Evolutionary conservation across 371 early-diverging fungal species (phyloP), one percentile per base, ranked within the genome.

Genomic region (Blastocladiella emersonii): DNA sequence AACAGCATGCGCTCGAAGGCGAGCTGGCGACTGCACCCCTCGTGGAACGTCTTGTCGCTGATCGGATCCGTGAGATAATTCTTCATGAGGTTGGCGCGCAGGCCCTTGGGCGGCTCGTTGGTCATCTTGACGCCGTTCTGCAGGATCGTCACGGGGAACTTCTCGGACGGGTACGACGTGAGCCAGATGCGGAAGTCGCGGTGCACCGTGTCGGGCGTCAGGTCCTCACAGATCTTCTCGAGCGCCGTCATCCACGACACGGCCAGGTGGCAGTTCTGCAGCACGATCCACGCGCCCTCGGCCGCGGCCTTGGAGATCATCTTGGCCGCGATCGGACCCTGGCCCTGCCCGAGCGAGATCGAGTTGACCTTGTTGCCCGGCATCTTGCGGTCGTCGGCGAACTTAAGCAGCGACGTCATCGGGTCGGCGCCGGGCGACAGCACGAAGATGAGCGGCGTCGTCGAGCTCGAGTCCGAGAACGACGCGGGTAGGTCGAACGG

Each of bases 91-190:
- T 81, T 81, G 5, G 80, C 79, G 36, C 76, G 62, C 65, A 81
- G 57, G 1, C 80, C 80, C 15, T 76, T 77, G 32, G 82, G 82
- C n/a, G 80, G 80, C 63, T 81, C 82, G 61, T 80, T 81, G 23
- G 80, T 80, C 79, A 81, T 81, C 64, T 81, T 81, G 51, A 81
- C 77, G 17, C 82, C 82, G 60, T 81, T 81, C 61, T 81, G 82
- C 21, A 81, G 70, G 13, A 81, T 64, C 0, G 81, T 76, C 12
- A 80, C 82, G 12, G 82, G 82, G 67, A 81, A 81, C 41, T 73
- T 70, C 60, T 81, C 82, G 0, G 75, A 69, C 19, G 81, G 82
- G 65, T 81, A 81, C 3, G 70, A 69, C n/a, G 82, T 81, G 32
- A 81, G 74, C 76, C 78, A 81, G 34, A 81, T 62, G 32, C 82